Conservation (phyloP, 2,329 filamentous ascomycete genomes). For the Furcasterigmium sp. region DNA sequence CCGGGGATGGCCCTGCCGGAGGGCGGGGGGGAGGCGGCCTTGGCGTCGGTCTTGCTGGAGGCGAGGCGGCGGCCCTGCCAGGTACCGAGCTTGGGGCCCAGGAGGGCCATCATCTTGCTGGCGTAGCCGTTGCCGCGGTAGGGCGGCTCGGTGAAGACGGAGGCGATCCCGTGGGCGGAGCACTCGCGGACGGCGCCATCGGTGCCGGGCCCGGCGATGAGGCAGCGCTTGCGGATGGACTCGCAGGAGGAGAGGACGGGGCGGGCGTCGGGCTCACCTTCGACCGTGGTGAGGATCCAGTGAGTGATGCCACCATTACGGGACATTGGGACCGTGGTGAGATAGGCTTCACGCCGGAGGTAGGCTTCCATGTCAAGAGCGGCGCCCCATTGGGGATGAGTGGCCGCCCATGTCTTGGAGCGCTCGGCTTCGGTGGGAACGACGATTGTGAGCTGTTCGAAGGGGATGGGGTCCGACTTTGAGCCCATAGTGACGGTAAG, state of each 20-base stretch:
- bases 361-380: slow-evolving; percentile 51
- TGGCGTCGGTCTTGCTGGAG: slow-evolving; percentile 16
- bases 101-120: slow-evolving; percentile 64
- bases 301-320: slow-evolving; percentile 52
- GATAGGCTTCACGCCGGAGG: slow-evolving; percentile 51
- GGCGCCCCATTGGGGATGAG: slow-evolving; percentile 53
- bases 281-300: slow-evolving; percentile 57
- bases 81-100: slow-evolving; percentile 40
- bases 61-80: slow-evolving; percentile 25
- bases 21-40: slow-evolving; percentile 16
- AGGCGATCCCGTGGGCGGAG: slow-evolving; percentile 68
- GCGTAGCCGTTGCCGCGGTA: slow-evolving; percentile 73
- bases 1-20: not conserved
- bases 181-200: slow-evolving; percentile 39
- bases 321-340: slow-evolving; percentile 53
- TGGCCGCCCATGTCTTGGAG: slow-evolving; percentile 47
- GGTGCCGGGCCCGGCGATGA: slow-evolving; percentile 31
- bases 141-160: slow-evolving; percentile 68
- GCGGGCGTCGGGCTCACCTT: slow-evolving; percentile 30
- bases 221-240: slow-evolving; percentile 53
- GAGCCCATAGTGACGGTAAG: slow-evolving; percentile 2
- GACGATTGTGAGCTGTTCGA: slow-evolving; percentile 34
- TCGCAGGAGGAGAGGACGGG: slow-evolving; percentile 61
- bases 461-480: not conserved
- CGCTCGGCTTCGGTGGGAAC: slow-evolving; percentile 54